These are phyloP conservation scores for Amaranthus hypochondriacus DNA, from an alignment of 148 eudicot genomes.

Conservation along the genomic window DNA sequence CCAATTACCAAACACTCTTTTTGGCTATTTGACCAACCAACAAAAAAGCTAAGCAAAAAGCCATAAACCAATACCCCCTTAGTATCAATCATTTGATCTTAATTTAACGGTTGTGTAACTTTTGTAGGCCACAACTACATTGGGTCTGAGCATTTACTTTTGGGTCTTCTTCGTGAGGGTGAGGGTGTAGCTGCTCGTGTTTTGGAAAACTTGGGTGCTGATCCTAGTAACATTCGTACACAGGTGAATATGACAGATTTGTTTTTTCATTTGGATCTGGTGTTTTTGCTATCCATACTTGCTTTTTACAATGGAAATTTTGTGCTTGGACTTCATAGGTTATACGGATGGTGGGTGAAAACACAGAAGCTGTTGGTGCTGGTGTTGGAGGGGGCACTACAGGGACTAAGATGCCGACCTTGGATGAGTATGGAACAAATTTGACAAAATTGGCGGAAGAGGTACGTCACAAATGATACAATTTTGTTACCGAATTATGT, in stretches of 20 bases:
- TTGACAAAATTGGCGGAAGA: slow-evolving; percentile 92
- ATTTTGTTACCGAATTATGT: neutral
- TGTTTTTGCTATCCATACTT: neutral
- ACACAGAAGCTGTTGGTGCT: slow-evolving; percentile 76
- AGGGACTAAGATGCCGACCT: slow-evolving; percentile 80
- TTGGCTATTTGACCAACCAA: too few relatives aligned
- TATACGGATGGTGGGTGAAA: slow-evolving; percentile 91
- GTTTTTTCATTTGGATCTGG: neutral
- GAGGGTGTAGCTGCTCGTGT: slow-evolving; percentile 95
- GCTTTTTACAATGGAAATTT: neutral
- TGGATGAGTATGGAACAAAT: slow-evolving; percentile 95
- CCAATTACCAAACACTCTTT: too few relatives aligned
- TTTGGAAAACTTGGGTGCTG: slow-evolving; percentile 87
- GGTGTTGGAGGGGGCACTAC: slow-evolving; percentile 75
- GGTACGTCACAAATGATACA: slow-evolving; percentile 31
- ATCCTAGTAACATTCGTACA: slow-evolving; percentile 76
- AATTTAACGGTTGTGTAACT: too few relatives aligned
- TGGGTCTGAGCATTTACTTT: slow-evolving; percentile 89
- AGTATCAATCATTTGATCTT: too few relatives aligned
- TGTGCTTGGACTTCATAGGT: slow-evolving; percentile 35
- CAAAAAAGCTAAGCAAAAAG: too few relatives aligned
- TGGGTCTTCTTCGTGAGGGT: slow-evolving; percentile 94
- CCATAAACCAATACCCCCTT: too few relatives aligned
- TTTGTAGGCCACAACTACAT: slow-evolving; percentile 63
- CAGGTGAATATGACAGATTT: slow-evolving; percentile 40